phyloP scores from a whole-genome alignment of 306 rosid genomes.

The Vigna trinervia region DNA sequence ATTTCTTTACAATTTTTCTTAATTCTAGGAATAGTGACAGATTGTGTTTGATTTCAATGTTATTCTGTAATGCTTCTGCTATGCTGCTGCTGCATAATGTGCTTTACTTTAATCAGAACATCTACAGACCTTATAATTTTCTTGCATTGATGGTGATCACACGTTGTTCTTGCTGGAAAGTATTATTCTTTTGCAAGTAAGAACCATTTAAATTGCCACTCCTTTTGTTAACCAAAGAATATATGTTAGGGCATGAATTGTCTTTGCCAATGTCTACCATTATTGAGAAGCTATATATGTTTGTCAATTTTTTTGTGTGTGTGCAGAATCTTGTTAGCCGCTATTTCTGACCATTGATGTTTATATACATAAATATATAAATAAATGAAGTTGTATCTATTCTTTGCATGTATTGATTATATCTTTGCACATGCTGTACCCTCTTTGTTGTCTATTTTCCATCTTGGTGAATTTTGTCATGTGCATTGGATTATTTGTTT shows the following conservation, averaged over 20 bases:
- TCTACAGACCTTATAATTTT: conserved; percentile 29
- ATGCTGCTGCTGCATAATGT: neutral
- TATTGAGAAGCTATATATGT: neutral
- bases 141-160: conserved; percentile 3
- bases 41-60: neutral
- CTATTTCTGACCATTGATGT: conserved; percentile 46
- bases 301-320: neutral
- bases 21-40: too few relatives aligned
- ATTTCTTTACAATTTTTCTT: too few relatives aligned
- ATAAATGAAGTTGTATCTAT: conserved; percentile 37
- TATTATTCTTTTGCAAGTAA: neutral
- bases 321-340: conserved; percentile 26
- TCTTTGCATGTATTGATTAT: conserved; percentile 53
- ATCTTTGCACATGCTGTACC: conserved; percentile 58
- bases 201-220: neutral
- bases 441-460: conserved; percentile 45
- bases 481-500: conserved; percentile 49
- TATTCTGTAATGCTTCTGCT: neutral
- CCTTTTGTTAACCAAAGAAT: conserved; percentile 34
- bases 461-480: conserved; percentile 40
- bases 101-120: neutral
- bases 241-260: conserved; percentile 27
- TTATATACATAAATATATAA: conserved; percentile 31
- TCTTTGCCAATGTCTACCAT: neutral
- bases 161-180: conserved; percentile 12